phyloP scores from a whole-genome alignment of 345 rosid genomes.

The Lenwebbia sp. region DNA sequence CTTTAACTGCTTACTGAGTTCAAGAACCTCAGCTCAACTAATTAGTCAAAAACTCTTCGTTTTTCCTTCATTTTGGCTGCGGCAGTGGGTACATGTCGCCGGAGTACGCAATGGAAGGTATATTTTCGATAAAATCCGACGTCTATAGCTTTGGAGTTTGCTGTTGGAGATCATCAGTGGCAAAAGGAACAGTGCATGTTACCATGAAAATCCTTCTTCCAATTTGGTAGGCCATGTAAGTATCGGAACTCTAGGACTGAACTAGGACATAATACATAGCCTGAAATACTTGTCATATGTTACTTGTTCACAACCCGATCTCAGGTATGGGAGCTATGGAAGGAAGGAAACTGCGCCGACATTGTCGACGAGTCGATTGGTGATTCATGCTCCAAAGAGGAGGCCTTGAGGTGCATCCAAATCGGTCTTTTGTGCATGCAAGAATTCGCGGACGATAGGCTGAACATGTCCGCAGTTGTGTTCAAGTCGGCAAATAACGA shows the following conservation, averaged over 20 bases:
- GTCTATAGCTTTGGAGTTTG: constrained; percentile 60
- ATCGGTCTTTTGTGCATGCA: constrained; percentile 59
- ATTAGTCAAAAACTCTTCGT: background rate
- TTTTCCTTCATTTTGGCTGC: background rate
- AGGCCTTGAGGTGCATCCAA: constrained; percentile 36
- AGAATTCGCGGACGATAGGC: constrained; percentile 35
- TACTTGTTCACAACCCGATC: background rate
- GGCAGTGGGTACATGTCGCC: constrained; percentile 71
- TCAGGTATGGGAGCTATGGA: constrained; percentile 56
- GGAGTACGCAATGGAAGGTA: constrained; percentile 55
- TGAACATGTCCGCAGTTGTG: constrained; percentile 38
- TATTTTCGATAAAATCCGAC: constrained; percentile 58
- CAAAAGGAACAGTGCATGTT: constrained; percentile 14
- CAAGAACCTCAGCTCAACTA: background rate
- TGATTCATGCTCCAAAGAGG: constrained; percentile 6
- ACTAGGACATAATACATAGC: background rate
- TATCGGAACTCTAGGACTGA: background rate
- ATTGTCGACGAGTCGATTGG: constrained; percentile 17
- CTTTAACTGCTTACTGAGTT: background rate
- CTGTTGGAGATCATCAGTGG: constrained; percentile 54
- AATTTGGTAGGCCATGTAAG: constrained; percentile 52
- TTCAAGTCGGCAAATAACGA: constrained; percentile 28
- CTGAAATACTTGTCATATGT: background rate
- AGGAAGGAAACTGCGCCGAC: constrained; percentile 13
- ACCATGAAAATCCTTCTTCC: constrained; percentile 6